phyloP scores from a whole-genome alignment of 2,329 filamentous ascomycete genomes.

The Ceratocystis huliohia region DNA sequence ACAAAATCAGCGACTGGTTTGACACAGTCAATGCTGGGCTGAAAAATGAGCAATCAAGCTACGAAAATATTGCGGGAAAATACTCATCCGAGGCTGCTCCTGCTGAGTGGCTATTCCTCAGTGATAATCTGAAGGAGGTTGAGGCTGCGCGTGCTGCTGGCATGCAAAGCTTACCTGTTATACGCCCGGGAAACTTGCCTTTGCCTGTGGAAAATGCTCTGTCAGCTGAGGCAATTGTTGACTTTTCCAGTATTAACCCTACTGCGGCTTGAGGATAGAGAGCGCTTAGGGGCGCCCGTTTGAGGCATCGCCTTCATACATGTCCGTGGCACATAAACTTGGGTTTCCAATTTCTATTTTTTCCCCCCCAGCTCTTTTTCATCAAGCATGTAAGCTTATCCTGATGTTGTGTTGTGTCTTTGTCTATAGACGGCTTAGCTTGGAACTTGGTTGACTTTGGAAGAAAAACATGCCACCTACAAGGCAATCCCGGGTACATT shows the following conservation, averaged over 20 bases:
- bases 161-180: slow-evolving; percentile 50
- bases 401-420: not conserved
- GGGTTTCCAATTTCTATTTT: not conserved
- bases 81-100: slow-evolving; percentile 31
- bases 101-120: slow-evolving; percentile 59
- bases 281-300: too few species aligned
- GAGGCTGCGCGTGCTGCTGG: slow-evolving; percentile 48
- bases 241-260: slow-evolving; percentile 25
- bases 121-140: slow-evolving; percentile 63
- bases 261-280: slow-evolving; percentile 4
- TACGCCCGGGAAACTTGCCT: slow-evolving; percentile 57
- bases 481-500: not conserved
- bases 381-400: not conserved
- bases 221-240: slow-evolving; percentile 27
- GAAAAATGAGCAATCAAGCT: slow-evolving; percentile 56
- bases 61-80: slow-evolving; percentile 46
- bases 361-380: not conserved
- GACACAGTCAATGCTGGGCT: slow-evolving; percentile 70
- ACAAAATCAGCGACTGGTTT: slow-evolving; percentile 53
- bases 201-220: slow-evolving; percentile 39
- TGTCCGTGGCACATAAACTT: not conserved
- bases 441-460: not conserved
- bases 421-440: not conserved
- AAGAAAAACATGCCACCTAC: not conserved
- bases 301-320: not conserved